Base-by-base conservation (phyloP, 1,139 yeast species). In the Ashbya aceris region DNA sequence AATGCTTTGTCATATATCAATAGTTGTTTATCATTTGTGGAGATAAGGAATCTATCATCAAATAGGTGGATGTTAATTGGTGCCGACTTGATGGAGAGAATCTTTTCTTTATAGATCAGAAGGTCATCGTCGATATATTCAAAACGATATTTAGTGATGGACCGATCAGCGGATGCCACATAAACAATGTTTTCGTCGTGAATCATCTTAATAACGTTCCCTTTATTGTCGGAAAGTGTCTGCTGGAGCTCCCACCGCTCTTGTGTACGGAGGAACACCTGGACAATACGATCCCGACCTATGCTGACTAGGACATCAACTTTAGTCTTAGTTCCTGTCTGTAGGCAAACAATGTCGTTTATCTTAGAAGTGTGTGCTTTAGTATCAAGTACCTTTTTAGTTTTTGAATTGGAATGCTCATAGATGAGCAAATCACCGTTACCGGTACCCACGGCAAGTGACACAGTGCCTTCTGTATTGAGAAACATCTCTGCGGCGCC, bases 201-300 rank as follows among this genome's bases (percentile, higher is more conserved):
- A 10, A 14, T 33, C 13, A 38, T 20, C 14, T 38, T 37, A 4
- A 41, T 23, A 26, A 41, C 27, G 31, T 38, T 41, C n/a, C 41
- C 44, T 30, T 41, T 41, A 32, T 41, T 41, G 12, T 41, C 41
- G n/a, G 40, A 29, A n/a, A 41, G 6, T 9, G 41, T 41, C 32
- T 41, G 39, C 12, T 14, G 36, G 9, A 41, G 8, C 14, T 10
- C 20, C 44, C 44, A 41, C n/a, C 31, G 30, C 8, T 17, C 36
- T 28, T 30, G 30, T 9, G 9, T 11, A 3, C 7, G 17, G 12
- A 35, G 12, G n/a, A 41, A 20, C 8, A 41, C 40, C 7, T 41
- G 43, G n/a, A 41, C 32, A 6, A 33, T 41, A 4, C 44, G 12
- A 17, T 41, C 44, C 13, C 44, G 42, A 27, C 44, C 39, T 9